Evolutionary conservation across 2,329 filamentous ascomycete species (phyloP).

Genomic region (Graphiopsis chlorocephala): DNA sequence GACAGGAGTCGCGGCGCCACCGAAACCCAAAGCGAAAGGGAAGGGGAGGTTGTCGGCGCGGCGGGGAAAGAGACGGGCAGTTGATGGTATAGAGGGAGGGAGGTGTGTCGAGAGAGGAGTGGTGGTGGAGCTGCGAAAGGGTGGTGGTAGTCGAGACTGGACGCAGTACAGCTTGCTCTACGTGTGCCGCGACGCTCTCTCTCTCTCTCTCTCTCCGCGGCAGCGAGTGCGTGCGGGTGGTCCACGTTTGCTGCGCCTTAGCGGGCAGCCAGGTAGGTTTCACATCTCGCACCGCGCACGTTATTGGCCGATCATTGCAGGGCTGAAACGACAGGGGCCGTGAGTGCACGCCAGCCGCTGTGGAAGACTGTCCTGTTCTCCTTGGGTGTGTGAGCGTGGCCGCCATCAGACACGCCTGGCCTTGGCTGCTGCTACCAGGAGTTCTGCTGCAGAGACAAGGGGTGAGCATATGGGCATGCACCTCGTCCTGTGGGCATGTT

Average conservation of each 20-base stretch:
- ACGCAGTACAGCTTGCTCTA: not conserved
- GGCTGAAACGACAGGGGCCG: not conserved
- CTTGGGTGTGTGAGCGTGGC: not conserved
- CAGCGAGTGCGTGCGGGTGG: not conserved
- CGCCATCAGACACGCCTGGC: not conserved
- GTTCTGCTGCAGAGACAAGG: not conserved
- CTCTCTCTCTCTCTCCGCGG: constrained; percentile 1
- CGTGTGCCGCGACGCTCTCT: not conserved
- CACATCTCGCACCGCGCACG: not conserved
- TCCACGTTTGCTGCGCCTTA: not conserved
- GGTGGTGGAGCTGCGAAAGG: not conserved
- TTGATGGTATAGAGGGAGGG: not conserved
- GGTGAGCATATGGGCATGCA: not conserved
- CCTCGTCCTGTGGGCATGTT: not conserved
- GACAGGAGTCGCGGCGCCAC: constrained; percentile 13
- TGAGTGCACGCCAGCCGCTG: not conserved
- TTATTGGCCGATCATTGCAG: constrained; percentile 1
- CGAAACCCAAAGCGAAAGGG: not conserved
- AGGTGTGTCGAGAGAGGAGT: not conserved
- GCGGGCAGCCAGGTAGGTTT: not conserved
- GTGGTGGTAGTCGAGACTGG: not conserved
- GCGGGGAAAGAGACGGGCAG: not conserved
- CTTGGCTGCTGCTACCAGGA: not conserved
- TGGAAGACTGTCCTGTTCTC: not conserved
- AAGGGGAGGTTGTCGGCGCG: not conserved